Evolutionary conservation across 805 yeast genomes (phyloP), one percentile per base, ranked within the genome.

Genomic region (Yamadazyma tumulicola): DNA sequence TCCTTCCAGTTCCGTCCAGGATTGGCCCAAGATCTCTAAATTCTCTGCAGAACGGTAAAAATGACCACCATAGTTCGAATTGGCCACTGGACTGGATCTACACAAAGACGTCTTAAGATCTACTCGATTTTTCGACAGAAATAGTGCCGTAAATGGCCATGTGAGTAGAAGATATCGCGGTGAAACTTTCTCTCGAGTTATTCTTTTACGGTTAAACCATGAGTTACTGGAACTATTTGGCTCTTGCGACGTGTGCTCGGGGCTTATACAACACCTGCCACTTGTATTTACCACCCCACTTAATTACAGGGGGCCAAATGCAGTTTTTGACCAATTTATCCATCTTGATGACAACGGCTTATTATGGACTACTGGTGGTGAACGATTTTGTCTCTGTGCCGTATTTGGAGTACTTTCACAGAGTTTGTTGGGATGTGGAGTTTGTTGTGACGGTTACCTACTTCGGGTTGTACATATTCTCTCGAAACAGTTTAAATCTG

Each of bases 311-410:
- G 1, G 57, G 57, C 3, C 47, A 50, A 14, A 42, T 39, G 28
- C 59, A 54, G 35, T 55, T 53, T 38, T 32, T 55, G 19, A 55
- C 61, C 32, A 53, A 54, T 25, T 20, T 43, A 26, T 41, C 52
- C 19, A 38, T 53, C 26, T 17, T 42, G 5, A 22, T 34, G 7
- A 37, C 42, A 3, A 28, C 32, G 8, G 10, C 26, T 13, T 41
- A 37, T 19, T 35, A 19, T 22, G 19, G 12, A 6, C 5, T 25
- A 12, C 14, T 20, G 19, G 7, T 35, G 6, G 5, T 32, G 4
- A 32, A 32, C 24, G 22, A 16, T 10, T 23, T n/a, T 4, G 15
- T 16, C 6, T 10, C 10, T 3, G 22, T 15, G 17, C 29, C 23
- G 19, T 5, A 5, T 6, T 17, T 30, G 26, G 13, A 22, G 13